Base-by-base conservation (phyloP, 148 eudicot species). In the Dysphania ambrosioides region DNA sequence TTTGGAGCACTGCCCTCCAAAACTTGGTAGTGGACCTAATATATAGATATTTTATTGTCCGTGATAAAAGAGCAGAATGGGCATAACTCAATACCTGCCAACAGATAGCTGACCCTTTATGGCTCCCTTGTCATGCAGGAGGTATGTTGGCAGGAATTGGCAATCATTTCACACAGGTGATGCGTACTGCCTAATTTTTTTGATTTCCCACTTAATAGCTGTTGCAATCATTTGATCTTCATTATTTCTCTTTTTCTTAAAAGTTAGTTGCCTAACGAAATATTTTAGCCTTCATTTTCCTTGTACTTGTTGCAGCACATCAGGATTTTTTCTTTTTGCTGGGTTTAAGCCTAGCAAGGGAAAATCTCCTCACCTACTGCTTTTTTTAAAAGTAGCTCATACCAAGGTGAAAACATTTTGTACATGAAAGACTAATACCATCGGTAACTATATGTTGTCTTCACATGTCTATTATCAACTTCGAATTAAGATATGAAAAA, bases 91-190 rank as follows among this genome's bases (percentile, higher is more conserved):
- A 68, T 30, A 72, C 44, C 40, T 78, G 67, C 49, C n/a, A n/a
- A n/a, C n/a, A n/a, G n/a, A n/a, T n/a, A n/a, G n/a, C n/a, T n/a
- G n/a, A n/a, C n/a, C n/a, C n/a, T n/a, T n/a, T n/a, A n/a, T n/a
- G n/a, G n/a, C n/a, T n/a, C n/a, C n/a, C n/a, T n/a, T n/a, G n/a
- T n/a, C n/a, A n/a, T 55, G 67, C 78, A 68, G 72, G 27, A 60
- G 51, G 58, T 32, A 62, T 70, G 31, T 47, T 69, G 23, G 76
- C 76, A 77, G 66, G 59, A 72, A 29, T 51, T 60, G 34, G 59
- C 77, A 73, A 73, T 79, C 77, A 79, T 78, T 72, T 65, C 64
- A 66, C 72, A 67, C 75, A 71, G 65, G 65, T 77, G 4, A 62
- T 49, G 26, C 49, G 32, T 70, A 4, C 29, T 42, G 19, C 44